These are phyloP conservation scores for Ceratobasidium sp. DNA, from an alignment of 1,284 basidiomycete species.

Conservation along the genomic window DNA sequence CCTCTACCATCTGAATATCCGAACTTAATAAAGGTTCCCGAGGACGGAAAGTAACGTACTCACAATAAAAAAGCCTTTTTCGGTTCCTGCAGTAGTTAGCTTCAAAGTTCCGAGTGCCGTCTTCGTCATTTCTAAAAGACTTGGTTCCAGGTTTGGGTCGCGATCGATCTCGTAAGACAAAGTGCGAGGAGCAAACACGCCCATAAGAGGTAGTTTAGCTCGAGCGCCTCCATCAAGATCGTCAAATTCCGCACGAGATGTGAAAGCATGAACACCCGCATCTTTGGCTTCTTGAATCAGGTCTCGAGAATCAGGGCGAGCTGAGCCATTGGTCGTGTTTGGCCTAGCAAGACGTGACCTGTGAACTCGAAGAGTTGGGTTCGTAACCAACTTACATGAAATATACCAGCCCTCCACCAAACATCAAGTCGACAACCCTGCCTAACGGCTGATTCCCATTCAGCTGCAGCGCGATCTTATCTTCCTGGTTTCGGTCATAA, in stretches of 20 bases:
- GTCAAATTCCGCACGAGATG: slow-evolving; percentile 52
- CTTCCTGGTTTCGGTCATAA: slow-evolving; percentile 55
- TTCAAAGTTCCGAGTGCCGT: slow-evolving; percentile 54
- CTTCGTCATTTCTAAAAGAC: slow-evolving; percentile 54
- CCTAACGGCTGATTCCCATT: slow-evolving; percentile 54
- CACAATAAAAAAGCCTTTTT: slow-evolving; percentile 56
- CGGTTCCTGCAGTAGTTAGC: slow-evolving; percentile 28
- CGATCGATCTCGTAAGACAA: slow-evolving; percentile 56
- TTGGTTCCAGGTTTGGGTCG: slow-evolving; percentile 53
- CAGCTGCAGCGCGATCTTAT: slow-evolving; percentile 54
- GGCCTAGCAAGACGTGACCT: slow-evolving; percentile 34
- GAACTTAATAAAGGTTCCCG: background rate
- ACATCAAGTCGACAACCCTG: slow-evolving; percentile 52
- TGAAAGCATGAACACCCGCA: slow-evolving; percentile 51
- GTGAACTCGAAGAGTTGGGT: background rate
- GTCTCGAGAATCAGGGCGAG: slow-evolving; percentile 53
- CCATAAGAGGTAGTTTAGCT: slow-evolving; percentile 50
- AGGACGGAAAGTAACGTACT: slow-evolving; percentile 18
- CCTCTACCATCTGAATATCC: slow-evolving; percentile 3
- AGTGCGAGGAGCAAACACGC: slow-evolving; percentile 52
- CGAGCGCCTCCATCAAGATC: slow-evolving; percentile 34
- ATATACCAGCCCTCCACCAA: slow-evolving; percentile 55
- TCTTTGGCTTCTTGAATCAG: slow-evolving; percentile 52
- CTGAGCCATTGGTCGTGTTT: slow-evolving; percentile 52
- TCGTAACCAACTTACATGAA: slow-evolving; percentile 14